phyloP scores from a whole-genome alignment of 306 rosid genomes.

The Malus asiatica region DNA sequence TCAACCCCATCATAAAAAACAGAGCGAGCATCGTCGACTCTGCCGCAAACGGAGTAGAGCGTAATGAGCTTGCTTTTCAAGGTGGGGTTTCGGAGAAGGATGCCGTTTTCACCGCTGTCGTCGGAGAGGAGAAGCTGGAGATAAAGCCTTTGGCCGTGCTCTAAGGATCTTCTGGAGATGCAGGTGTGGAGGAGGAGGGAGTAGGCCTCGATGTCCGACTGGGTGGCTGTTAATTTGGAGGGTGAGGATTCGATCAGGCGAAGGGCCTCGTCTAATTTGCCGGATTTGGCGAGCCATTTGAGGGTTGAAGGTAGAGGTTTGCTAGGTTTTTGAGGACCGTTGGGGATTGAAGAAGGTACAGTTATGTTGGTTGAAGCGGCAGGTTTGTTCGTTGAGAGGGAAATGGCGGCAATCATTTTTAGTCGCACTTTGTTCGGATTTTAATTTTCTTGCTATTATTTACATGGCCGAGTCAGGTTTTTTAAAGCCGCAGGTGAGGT shows the following conservation, averaged over 20 bases:
- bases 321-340: not conserved
- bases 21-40: conserved; percentile 35
- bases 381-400: conserved; percentile 22
- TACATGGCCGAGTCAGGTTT: not conserved
- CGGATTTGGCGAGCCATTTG: conserved; percentile 39
- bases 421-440: not conserved
- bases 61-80: conserved; percentile 53
- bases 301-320: conserved; percentile 18
- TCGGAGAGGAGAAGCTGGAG: conserved; percentile 24
- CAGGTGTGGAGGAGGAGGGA: conserved; percentile 46
- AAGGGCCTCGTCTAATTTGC: conserved; percentile 47
- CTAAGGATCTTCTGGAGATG: conserved; percentile 39
- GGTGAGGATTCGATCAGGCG: conserved; percentile 38
- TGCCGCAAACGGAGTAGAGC: conserved; percentile 49
- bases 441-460: too few relatives aligned
- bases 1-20: conserved; percentile 22
- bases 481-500: not conserved
- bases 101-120: not conserved
- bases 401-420: conserved; percentile 42
- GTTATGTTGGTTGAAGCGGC: conserved; percentile 28
- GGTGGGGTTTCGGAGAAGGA: conserved; percentile 35
- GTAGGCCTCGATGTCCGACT: conserved; percentile 17
- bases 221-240: conserved; percentile 18
- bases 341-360: conserved; percentile 9
- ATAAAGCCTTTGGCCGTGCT: conserved; percentile 46